Conservation (phyloP, 352 stramenopile species). For the Phytophthora cactorum region DNA sequence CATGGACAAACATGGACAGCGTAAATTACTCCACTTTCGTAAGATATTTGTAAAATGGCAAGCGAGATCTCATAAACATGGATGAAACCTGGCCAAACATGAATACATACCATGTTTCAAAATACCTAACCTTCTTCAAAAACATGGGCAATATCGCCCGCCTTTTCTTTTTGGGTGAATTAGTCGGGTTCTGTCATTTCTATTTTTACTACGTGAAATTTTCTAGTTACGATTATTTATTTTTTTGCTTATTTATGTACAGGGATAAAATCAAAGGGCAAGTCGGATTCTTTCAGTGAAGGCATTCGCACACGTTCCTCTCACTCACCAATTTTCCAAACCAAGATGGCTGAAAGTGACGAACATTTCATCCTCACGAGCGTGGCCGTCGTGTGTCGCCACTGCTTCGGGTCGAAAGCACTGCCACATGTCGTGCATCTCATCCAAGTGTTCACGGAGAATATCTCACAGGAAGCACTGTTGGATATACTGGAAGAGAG, state of each 20-base stretch:
- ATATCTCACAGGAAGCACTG: conserved; percentile 1
- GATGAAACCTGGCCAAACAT: too few relatives aligned
- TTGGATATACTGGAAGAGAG: conserved; percentile 1
- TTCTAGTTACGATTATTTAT: too few relatives aligned
- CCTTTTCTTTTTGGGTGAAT: too few relatives aligned
- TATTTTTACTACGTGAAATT: neutral
- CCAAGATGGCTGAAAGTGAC: neutral
- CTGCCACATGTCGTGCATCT: conserved; percentile 8
- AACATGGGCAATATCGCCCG: too few relatives aligned
- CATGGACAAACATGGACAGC: too few relatives aligned
- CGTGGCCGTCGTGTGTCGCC: conserved; percentile 5
- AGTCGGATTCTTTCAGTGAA: neutral
- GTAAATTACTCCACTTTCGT: too few relatives aligned
- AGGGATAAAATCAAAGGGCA: neutral
- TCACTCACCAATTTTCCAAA: neutral
- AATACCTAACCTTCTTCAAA: too few relatives aligned
- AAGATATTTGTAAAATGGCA: too few relatives aligned
- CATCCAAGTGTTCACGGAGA: conserved; percentile 5
- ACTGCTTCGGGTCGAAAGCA: neutral
- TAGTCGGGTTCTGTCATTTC: too few relatives aligned
- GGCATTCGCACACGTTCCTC: neutral
- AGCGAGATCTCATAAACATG: too few relatives aligned
- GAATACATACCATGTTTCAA: too few relatives aligned
- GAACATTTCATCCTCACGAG: conserved; percentile 1
- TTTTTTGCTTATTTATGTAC: too few relatives aligned